Base-by-base conservation (phyloP, 2,329 filamentous ascomycete species). In the Hymenoscyphus occultus region DNA sequence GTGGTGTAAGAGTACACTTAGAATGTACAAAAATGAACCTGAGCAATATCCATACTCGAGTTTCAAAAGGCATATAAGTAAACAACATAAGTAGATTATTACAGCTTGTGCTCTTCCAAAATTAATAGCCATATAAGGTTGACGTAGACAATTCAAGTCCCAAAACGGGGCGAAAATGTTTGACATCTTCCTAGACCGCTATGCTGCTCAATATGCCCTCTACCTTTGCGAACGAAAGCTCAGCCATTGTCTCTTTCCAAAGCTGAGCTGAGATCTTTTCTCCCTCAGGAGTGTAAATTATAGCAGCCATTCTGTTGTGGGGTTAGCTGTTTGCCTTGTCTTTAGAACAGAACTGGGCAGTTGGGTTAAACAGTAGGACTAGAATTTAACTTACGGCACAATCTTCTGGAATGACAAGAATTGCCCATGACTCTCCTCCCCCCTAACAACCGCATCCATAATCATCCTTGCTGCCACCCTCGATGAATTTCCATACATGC, bases 211-310 rank as follows among this genome's bases (percentile, higher is more conserved):
- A 54, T 2, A 54, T 28, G 22, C 28, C 48, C 5, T 54, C 48
- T 19, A 54, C 19, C 13, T 54, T 54, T 54, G 65, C 65, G 61
- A 65, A 67, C 19, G 63, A 48, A 5, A 67, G 45, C 56, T 67
- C 65, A 19, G 35, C 63, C 65, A 65, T 65, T 19, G 60, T 63
- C 40, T 65, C 65, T 61, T 65, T 14, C 63, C 60, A 67, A 9
- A 65, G 63, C 16, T 40, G 32, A 10, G 51, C 31, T 4, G 48
- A 45, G 14, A 63, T 16, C 14, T 35, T 42, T 5, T 51, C 42
- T 13, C 42, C 60, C 35, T 63, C 45, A 5, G 28, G 19, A 32
- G 40, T 63, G 42, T 64, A 67, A 19, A 65, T 39, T n/a, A 63
- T 56, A 7, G 62, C 56, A 13, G 62, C 63, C 48, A 39, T 58